phyloP scores from a whole-genome alignment of 306 rosid species.

The Cicer judaicum region DNA sequence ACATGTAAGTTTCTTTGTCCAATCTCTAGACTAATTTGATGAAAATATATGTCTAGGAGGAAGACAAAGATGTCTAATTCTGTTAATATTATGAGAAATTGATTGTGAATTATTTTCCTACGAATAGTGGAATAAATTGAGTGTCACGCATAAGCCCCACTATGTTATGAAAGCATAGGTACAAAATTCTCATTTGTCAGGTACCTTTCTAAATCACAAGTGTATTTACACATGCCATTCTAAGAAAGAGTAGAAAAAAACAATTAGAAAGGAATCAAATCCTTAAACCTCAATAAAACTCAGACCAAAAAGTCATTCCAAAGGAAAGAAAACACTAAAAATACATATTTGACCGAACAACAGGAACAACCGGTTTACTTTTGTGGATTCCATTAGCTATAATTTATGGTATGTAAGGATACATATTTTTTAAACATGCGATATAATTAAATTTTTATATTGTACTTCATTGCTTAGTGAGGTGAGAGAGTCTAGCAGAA shows the following conservation, averaged over 20 bases:
- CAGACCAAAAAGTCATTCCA: slow-evolving; percentile 22
- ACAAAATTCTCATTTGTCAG: slow-evolving; percentile 31
- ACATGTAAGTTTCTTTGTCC: slow-evolving; percentile 30
- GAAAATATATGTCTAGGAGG: background rate
- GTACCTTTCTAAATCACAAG: background rate
- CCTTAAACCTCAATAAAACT: slow-evolving; percentile 35
- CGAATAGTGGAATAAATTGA: background rate
- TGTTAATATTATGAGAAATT: background rate
- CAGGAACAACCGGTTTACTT: slow-evolving; percentile 21
- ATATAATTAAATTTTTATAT: background rate
- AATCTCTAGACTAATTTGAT: slow-evolving; percentile 25
- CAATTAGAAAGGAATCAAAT: slow-evolving; percentile 38
- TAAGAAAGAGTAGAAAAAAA: background rate
- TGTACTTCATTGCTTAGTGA: slow-evolving; percentile 1
- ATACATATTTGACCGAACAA: slow-evolving; percentile 30
- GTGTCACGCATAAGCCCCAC: slow-evolving; percentile 27
- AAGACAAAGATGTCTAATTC: slow-evolving; percentile 13
- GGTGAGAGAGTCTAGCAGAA: no score
- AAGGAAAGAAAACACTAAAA: slow-evolving; percentile 33
- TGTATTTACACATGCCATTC: slow-evolving; percentile 30
- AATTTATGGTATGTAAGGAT: background rate
- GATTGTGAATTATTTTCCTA: background rate
- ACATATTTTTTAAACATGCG: background rate
- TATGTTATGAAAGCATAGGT: slow-evolving; percentile 21
- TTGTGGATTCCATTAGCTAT: background rate